A percentile compares a stretch with the other conserved stretches of the same genome.
Conservation (phyloP, 2,329 filamentous ascomycete species). For the Leptographium lundbergii region DNA sequence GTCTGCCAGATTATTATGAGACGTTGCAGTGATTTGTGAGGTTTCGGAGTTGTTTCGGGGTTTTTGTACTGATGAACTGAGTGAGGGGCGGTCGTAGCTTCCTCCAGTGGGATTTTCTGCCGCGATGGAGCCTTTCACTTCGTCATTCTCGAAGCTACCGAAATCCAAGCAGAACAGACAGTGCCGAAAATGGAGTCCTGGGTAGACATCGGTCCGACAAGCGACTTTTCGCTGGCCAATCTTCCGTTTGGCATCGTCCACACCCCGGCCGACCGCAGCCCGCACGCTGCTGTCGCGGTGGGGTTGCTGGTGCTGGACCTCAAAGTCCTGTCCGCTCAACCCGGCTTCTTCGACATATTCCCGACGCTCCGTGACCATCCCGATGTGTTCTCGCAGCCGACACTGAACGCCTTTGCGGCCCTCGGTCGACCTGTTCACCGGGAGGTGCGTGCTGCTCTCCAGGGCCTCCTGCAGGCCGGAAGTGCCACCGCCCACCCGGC, state of each 20-base stretch:
- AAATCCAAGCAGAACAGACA: too few species aligned
- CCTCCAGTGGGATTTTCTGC: too few species aligned
- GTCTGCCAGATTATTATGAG: too few species aligned
- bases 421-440: slow-evolving; percentile 56
- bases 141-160: too few species aligned
- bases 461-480: slow-evolving; percentile 44
- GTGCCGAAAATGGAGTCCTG: slow-evolving; percentile 4
- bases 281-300: slow-evolving; percentile 51
- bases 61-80: too few species aligned
- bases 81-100: too few species aligned
- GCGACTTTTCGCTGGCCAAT: slow-evolving; percentile 62
- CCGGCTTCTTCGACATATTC: slow-evolving; percentile 37
- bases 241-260: slow-evolving; percentile 67
- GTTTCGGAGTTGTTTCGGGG: too few species aligned
- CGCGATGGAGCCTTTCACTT: too few species aligned
- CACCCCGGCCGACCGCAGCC: slow-evolving; percentile 28
- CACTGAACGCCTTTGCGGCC: slow-evolving; percentile 47
- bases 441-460: slow-evolving; percentile 56
- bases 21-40: too few species aligned
- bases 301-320: slow-evolving; percentile 57
- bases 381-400: slow-evolving; percentile 16
- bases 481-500: slow-evolving; percentile 41
- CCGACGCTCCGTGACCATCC: slow-evolving; percentile 9
- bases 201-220: slow-evolving; percentile 22
- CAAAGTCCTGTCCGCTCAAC: slow-evolving; percentile 41